These are phyloP conservation scores for Mycosarcoma maydis DNA, from an alignment of 1,284 basidiomycete genomes.

Conservation along the genomic window DNA sequence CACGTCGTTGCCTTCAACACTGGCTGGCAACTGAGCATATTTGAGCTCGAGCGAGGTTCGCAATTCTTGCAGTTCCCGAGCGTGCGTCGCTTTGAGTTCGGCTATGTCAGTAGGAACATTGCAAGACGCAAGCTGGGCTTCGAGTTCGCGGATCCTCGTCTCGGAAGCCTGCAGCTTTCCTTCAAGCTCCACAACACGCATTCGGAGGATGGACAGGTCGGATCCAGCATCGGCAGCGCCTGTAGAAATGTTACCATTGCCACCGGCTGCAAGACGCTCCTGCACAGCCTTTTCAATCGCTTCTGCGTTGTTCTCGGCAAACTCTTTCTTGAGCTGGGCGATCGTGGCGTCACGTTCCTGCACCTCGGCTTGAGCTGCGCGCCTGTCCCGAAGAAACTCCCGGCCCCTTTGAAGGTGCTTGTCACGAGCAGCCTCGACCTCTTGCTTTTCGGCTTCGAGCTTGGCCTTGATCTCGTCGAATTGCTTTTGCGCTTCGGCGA, in stretches of 20 bases:
- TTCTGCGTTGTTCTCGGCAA: constrained; percentile 48
- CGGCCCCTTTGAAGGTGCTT: constrained; percentile 49
- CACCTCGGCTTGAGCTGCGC: constrained; percentile 48
- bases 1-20: constrained; percentile 14
- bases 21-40: constrained; percentile 13
- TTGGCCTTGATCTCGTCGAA: constrained; percentile 51
- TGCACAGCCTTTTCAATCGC: constrained; percentile 53
- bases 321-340: constrained; percentile 45
- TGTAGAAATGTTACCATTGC: not conserved
- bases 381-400: constrained; percentile 41
- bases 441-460: constrained; percentile 41
- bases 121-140: constrained; percentile 33
- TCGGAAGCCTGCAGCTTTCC: constrained; percentile 45
- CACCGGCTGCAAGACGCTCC: constrained; percentile 25
- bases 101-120: constrained; percentile 20
- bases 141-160: constrained; percentile 41
- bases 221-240: constrained; percentile 14
- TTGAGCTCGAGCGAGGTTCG: constrained; percentile 33
- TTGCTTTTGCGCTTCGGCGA: constrained; percentile 49
- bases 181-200: constrained; percentile 58
- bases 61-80: constrained; percentile 38
- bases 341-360: constrained; percentile 49
- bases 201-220: constrained; percentile 25
- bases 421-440: constrained; percentile 25
- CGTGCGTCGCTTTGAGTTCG: constrained; percentile 40